Evolutionary conservation across 176 grass and related monocot genomes (phyloP).

Genomic region (Oryza longistaminata): DNA sequence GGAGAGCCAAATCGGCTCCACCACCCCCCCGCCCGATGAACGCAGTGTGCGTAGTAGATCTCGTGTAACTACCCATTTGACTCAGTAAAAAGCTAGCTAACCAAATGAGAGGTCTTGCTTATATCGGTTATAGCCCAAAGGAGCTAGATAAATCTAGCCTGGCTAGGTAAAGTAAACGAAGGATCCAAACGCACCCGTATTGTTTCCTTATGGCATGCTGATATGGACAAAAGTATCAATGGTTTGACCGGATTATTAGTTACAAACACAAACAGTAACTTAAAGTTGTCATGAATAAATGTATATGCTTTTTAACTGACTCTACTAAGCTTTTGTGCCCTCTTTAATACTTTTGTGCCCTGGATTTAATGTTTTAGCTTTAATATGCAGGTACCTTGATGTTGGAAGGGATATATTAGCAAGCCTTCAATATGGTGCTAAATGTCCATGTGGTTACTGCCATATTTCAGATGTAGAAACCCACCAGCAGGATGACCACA

Average conservation of each 20-base stretch:
- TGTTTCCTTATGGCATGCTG: constrained; percentile 8
- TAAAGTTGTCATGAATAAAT: not conserved
- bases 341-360: not conserved
- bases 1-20: too few species aligned
- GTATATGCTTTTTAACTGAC: constrained; percentile 1
- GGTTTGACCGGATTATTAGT: not conserved
- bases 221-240: constrained; percentile 19
- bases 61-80: too few species aligned
- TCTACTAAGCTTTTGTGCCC: not conserved
- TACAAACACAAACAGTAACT: constrained; percentile 1
- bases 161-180: too few species aligned
- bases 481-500: constrained; percentile 94
- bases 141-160: too few species aligned
- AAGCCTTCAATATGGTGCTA: constrained; percentile 90
- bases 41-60: too few species aligned
- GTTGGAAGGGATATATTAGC: constrained; percentile 85
- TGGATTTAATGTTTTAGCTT: constrained; percentile 8
- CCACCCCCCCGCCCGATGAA: too few species aligned
- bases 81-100: too few species aligned
- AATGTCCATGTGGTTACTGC: constrained; percentile 95
- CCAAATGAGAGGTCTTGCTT: too few species aligned
- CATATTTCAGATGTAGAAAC: constrained; percentile 96
- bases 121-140: too few species aligned
- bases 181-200: not conserved
- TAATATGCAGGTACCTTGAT: constrained; percentile 71